Evolutionary conservation across 495 filamentous ascomycete species (phyloP), one percentile per base, ranked within the genome.

Genomic region (Neurospora sp.): DNA sequence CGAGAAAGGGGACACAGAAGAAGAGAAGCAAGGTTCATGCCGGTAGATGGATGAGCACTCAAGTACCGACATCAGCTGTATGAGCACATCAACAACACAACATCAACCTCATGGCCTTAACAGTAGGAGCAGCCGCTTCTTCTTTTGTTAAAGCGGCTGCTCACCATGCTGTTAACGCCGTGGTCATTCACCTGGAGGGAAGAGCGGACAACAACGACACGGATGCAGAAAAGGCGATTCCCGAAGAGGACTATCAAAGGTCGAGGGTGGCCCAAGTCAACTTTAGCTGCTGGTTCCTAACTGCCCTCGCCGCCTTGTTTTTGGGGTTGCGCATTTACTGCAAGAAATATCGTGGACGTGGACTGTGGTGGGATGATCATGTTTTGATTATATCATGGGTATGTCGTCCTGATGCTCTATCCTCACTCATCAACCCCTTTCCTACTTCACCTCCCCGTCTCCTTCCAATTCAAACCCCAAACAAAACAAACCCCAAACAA

Each of bases 321-420:
- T 75, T 83, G 39, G 77, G 77, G 12, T 73, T 83, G 27, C 75
- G 82, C 0, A 72, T 83, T 8, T 82, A 81, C 72, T 81, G 80
- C 77, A 83, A 82, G 74, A 72, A 76, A 5, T 69, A 76, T 37
- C 75, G 77, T 41, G 77, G 79, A 38, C 75, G 82, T 3, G 79
- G 79, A 5, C 23, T 82, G 5, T 82, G 80, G 79, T 82, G 81
- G 81, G 80, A 81, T 41, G 82, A 82, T 41, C 74, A 82, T 35
- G 75, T 84, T 3, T 69, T 85, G 23, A 82, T 85, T 54, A 73
- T 69, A n/a, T 76, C 81, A 5, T 84, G 78, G 76, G 83, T 85
- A 73, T 72, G 27, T n/a, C n/a, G n/a, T n/a, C n/a, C n/a, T n/a
- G n/a, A n/a, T n/a, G n/a, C n/a, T n/a, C n/a, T n/a, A n/a, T n/a